Evolutionary conservation across 2,329 filamentous ascomycete genomes (phyloP).

Genomic region (Dryadomyces sulphureus): DNA sequence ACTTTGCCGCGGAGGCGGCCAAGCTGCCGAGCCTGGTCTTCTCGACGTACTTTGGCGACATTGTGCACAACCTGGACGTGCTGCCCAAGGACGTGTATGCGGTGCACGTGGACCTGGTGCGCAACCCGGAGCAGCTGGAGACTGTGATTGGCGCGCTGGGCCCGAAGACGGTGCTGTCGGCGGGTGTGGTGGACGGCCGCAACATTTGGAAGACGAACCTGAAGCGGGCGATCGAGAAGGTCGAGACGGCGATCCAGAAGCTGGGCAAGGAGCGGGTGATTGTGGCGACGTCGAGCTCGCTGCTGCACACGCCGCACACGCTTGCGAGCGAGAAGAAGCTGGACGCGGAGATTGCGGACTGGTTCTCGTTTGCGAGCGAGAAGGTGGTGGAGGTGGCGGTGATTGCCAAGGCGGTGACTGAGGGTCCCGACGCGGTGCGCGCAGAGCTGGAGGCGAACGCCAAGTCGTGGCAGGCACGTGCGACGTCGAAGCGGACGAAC

Average conservation of each 20-base stretch:
- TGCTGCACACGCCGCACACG: slow-evolving; percentile 97
- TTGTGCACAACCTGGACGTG: slow-evolving; percentile 95
- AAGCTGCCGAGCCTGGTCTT: slow-evolving; percentile 79
- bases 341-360: slow-evolving; percentile 80
- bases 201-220: slow-evolving; percentile 99
- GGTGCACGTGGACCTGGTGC: slow-evolving; percentile 90
- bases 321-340: slow-evolving; percentile 98
- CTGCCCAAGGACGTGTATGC: slow-evolving; percentile 67
- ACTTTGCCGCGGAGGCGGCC: slow-evolving; percentile 60
- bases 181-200: slow-evolving; percentile 92
- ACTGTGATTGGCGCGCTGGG: slow-evolving; percentile 71
- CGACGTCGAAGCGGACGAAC: slow-evolving; percentile 89
- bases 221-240: slow-evolving; percentile 80
- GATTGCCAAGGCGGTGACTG: slow-evolving; percentile 93
- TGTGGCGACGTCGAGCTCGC: slow-evolving; percentile 90
- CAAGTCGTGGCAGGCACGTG: slow-evolving; percentile 81
- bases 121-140: slow-evolving; percentile 94
- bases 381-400: slow-evolving; percentile 82
- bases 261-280: slow-evolving; percentile 96
- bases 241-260: slow-evolving; percentile 83
- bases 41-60: slow-evolving; percentile 97
- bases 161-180: slow-evolving; percentile 79
- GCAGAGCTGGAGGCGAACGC: slow-evolving; percentile 92
- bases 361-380: slow-evolving; percentile 97
- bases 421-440: slow-evolving; percentile 74